phyloP scores from a whole-genome alignment of 805 yeast species.

The Hemisphaericaspora nanyangensis region DNA sequence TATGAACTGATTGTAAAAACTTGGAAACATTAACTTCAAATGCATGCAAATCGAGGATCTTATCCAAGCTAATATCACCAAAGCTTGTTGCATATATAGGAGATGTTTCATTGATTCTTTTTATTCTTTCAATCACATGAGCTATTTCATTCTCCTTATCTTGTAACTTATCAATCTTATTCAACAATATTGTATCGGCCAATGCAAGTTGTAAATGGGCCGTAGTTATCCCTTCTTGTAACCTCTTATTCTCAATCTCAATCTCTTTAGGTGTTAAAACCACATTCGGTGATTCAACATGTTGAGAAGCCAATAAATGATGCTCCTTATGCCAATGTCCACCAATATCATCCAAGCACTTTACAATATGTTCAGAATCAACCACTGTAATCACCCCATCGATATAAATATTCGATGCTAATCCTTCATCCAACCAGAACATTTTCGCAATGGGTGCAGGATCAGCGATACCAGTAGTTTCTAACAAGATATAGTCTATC shows the following conservation, averaged over 20 bases:
- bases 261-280: conserved; percentile 25
- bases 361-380: conserved; percentile 64
- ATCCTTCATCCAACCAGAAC: conserved; percentile 96
- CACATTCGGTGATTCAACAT: no score
- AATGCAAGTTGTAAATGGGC: conserved; percentile 88
- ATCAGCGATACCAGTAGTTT: conserved; percentile 95
- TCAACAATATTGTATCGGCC: conserved; percentile 79
- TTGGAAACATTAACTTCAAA: conserved; percentile 43
- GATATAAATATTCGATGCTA: conserved; percentile 77
- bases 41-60: conserved; percentile 75
- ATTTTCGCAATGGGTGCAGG: conserved; percentile 96
- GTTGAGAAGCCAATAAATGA: conserved; percentile 22
- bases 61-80: conserved; percentile 68
- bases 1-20: conserved; percentile 14
- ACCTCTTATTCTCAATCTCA: conserved; percentile 28
- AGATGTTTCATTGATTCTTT: conserved; percentile 61
- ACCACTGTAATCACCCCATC: conserved; percentile 91
- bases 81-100: conserved; percentile 63
- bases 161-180: conserved; percentile 62
- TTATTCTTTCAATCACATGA: conserved; percentile 37
- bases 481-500: conserved; percentile 88
- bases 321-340: conserved; percentile 62
- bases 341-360: conserved; percentile 66
- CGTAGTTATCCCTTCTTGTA: conserved; percentile 55
- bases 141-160: conserved; percentile 15